Conservation (phyloP, 2,329 filamentous ascomycete genomes). For the Sporothrix variecibatus region DNA sequence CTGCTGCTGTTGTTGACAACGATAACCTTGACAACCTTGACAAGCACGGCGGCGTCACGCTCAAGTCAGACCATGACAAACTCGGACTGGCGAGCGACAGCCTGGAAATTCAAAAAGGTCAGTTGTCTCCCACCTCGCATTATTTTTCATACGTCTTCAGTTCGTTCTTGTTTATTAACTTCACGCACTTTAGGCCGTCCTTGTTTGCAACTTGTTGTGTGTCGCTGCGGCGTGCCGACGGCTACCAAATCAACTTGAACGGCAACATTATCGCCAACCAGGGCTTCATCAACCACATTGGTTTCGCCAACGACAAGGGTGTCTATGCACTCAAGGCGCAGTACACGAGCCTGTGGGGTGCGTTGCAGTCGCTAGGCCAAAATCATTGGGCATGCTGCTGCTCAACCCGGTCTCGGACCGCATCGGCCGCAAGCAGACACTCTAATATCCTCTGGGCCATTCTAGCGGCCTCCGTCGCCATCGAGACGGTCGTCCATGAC, state of each 20-base stretch:
- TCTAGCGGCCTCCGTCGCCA: constrained; percentile 24
- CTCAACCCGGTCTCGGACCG: constrained; percentile 27
- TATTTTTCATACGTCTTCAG: background rate
- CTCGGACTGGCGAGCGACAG: constrained; percentile 22
- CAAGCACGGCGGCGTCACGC: constrained; percentile 14
- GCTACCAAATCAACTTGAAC: constrained; percentile 26
- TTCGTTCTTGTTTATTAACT: background rate
- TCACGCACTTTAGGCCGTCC: constrained; percentile 15
- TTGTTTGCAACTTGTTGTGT: constrained; percentile 27
- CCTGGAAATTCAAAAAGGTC: constrained; percentile 26
- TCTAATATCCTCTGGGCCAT: constrained; percentile 30
- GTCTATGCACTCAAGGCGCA: constrained; percentile 23
- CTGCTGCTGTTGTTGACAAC: background rate
- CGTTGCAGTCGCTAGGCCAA: constrained; percentile 30
- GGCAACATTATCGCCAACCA: constrained; percentile 30
- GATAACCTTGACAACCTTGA: background rate
- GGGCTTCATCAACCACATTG: constrained; percentile 29
- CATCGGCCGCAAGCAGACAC: constrained; percentile 29
- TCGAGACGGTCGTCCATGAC: constrained; percentile 26
- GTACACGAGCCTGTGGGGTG: constrained; percentile 29
- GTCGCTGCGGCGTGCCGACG: constrained; percentile 28
- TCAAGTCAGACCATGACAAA: constrained; percentile 26
- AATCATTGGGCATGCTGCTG: constrained; percentile 28
- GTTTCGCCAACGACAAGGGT: constrained; percentile 26
- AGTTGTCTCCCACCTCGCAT: background rate